Conservation (phyloP, 768 basidiomycete species). For the Agrocybe praecox region DNA sequence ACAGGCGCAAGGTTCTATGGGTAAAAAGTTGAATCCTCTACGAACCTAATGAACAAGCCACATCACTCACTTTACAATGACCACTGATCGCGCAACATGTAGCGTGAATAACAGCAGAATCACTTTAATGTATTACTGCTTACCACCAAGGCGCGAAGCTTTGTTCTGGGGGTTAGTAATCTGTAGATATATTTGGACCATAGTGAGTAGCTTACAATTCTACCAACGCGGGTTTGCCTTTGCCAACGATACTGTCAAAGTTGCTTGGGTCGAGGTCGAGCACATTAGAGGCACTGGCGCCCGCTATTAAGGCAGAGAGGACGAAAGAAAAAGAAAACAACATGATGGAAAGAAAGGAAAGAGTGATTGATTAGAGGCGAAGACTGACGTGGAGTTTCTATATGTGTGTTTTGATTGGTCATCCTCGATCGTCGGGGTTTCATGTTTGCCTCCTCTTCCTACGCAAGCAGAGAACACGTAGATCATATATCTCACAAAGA, state of each 20-base stretch:
- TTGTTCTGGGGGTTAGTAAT: not conserved
- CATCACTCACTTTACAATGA: conserved; percentile 74
- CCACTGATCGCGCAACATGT: conserved; percentile 52
- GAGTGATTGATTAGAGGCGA: conserved; percentile 6
- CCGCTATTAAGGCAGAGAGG: conserved; percentile 55
- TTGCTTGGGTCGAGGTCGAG: conserved; percentile 74
- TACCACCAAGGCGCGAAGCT: conserved; percentile 93
- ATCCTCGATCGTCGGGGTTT: conserved; percentile 23
- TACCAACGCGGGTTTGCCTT: conserved; percentile 82
- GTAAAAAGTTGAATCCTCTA: conserved; percentile 3
- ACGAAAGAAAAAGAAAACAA: conserved; percentile 57
- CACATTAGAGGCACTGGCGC: conserved; percentile 77
- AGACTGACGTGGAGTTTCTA: conserved; percentile 33
- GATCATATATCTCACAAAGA: conserved; percentile 5
- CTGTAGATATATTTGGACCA: not conserved
- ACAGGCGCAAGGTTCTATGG: conserved; percentile 80
- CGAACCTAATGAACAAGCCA: not conserved
- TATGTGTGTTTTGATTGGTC: conserved; percentile 33
- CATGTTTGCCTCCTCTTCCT: not conserved
- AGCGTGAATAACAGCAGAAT: conserved; percentile 2
- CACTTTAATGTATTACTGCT: conserved; percentile 19
- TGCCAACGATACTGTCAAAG: conserved; percentile 76
- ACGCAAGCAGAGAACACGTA: not conserved
- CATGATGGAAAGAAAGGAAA: conserved; percentile 48
- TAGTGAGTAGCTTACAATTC: conserved; percentile 72